Evolutionary conservation across 108 stramenopile species (phyloP).

Genomic region (Nannochloropsis salina): DNA sequence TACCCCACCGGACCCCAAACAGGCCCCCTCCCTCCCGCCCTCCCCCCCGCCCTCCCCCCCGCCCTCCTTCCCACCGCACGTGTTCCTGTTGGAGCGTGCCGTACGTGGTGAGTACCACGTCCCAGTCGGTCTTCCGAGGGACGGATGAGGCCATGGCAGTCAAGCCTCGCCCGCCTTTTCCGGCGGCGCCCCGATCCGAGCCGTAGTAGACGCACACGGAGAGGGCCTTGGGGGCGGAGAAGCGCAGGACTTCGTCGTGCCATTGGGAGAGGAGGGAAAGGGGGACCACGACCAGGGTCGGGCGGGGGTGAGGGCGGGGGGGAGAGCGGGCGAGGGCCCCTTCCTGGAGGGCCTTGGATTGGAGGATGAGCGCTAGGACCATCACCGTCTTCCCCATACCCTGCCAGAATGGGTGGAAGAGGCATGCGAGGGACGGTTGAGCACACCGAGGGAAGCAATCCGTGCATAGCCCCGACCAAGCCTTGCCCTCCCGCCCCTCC

Average conservation of each 20-base stretch:
- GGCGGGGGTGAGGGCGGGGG: too few species aligned
- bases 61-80: neutral
- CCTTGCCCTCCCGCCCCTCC: neutral
- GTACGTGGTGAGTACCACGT: conserved; percentile 46
- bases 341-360: conserved; percentile 26
- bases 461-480: neutral
- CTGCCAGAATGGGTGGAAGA: neutral
- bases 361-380: conserved; percentile 37
- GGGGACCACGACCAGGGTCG: conserved; percentile 48
- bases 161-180: neutral
- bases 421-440: neutral
- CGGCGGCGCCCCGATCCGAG: conserved; percentile 25
- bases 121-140: neutral
- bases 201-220: conserved; percentile 42
- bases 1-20: conserved; percentile 39
- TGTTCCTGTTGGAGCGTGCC: conserved; percentile 33
- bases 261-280: conserved; percentile 46
- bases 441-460: neutral
- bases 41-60: neutral
- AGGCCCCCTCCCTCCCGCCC: conserved; percentile 27
- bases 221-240: conserved; percentile 33
- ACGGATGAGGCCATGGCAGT: neutral
- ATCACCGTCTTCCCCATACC: conserved; percentile 39
- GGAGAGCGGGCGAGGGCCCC: neutral
- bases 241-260: conserved; percentile 39